Conservation (phyloP, 257 asterid species). For the Cruciata laevipes region DNA sequence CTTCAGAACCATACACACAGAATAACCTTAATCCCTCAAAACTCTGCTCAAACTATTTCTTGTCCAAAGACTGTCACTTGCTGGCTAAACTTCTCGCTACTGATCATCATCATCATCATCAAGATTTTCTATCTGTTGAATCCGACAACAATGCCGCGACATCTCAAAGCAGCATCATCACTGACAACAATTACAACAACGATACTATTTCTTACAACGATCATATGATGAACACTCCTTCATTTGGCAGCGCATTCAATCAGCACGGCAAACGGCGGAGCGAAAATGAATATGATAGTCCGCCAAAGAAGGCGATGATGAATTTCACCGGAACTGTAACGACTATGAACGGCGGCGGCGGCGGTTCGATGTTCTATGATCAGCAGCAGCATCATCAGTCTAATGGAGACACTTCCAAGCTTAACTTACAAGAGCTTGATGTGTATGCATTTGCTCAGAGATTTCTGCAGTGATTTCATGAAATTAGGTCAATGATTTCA, state of each 20-base stretch:
- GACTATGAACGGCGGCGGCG: conserved; percentile 5
- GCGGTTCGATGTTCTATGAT: conserved; percentile 17
- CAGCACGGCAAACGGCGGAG: conserved; percentile 7
- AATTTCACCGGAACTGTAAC: conserved; percentile 2
- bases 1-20: background rate
- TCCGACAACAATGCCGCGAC: conserved; percentile 17
- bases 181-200: background rate
- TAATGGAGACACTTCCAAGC: conserved; percentile 21
- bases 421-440: conserved; percentile 25
- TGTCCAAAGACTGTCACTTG: conserved; percentile 36
- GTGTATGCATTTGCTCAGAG: conserved; percentile 23
- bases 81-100: conserved; percentile 31
- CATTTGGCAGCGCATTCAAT: conserved; percentile 1
- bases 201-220: background rate
- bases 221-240: conserved; percentile 6
- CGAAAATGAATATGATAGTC: conserved; percentile 14
- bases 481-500: background rate
- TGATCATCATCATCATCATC: conserved; percentile 12
- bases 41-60: conserved; percentile 28
- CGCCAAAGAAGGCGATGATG: conserved; percentile 5
- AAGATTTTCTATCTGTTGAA: conserved; percentile 21
- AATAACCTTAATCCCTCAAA: conserved; percentile 17
- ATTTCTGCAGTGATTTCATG: conserved; percentile 11
- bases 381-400: conserved; percentile 12
- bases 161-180: conserved; percentile 17